A percentile compares a stretch with the other conserved stretches of the same genome.
Evolutionary conservation across 2,329 filamentous ascomycete genomes (phyloP).

Genomic region (Cladosporium oxysporum): DNA sequence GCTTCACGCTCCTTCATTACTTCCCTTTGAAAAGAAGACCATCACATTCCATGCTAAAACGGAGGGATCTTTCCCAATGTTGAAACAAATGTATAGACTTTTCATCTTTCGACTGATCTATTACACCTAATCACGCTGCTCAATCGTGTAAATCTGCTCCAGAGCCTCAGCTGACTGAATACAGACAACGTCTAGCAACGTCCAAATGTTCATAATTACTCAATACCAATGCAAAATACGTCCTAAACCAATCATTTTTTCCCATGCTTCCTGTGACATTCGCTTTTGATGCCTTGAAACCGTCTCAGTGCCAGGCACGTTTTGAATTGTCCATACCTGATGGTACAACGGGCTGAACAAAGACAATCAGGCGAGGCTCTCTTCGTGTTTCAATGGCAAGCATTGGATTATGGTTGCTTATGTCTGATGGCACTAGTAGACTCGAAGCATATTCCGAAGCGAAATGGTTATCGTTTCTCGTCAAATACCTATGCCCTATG

Average conservation of each 20-base stretch:
- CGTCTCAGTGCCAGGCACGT: not conserved
- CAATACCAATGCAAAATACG: not conserved
- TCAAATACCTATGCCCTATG: no score
- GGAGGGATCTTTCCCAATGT: constrained; percentile 60
- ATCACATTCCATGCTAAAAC: constrained; percentile 76
- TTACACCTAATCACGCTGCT: not conserved
- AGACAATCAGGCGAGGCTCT: no score
- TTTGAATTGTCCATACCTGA: not conserved
- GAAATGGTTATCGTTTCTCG: no score
- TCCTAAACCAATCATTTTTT: not conserved
- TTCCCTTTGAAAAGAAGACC: constrained; percentile 59
- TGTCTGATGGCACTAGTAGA: no score
- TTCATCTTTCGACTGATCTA: constrained; percentile 80
- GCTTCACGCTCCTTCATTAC: not conserved
- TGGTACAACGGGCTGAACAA: not conserved
- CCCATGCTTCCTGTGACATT: not conserved
- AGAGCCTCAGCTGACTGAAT: not conserved
- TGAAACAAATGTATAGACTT: constrained; percentile 66
- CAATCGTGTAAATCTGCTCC: constrained; percentile 18
- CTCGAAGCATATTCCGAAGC: no score
- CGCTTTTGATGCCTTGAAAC: no score
- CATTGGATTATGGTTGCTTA: no score
- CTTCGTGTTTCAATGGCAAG: no score
- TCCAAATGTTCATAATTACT: not conserved
- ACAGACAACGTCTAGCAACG: not conserved